These are phyloP conservation scores for Aspergillus sp. DNA, from an alignment of 2,329 filamentous ascomycete genomes.

Conservation along the genomic window DNA sequence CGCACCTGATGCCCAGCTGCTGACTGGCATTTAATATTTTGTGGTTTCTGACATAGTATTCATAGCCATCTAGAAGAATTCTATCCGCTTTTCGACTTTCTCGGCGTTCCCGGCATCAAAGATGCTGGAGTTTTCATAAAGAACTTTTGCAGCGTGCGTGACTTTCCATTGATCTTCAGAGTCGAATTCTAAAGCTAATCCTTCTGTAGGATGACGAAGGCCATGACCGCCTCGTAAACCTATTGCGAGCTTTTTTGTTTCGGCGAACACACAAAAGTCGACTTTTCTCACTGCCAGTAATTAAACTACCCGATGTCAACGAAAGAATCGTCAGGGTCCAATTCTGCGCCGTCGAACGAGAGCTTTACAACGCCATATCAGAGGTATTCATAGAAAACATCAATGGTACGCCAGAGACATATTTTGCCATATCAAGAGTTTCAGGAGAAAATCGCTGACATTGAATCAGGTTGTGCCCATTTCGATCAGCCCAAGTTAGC, in stretches of 20 bases:
- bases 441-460: constrained; percentile 34
- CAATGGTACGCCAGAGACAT: constrained; percentile 21
- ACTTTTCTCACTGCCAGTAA: constrained; percentile 56
- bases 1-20: background rate
- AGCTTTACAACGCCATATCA: constrained; percentile 57
- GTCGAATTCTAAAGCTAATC: background rate
- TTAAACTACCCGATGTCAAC: constrained; percentile 55
- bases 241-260: constrained; percentile 51
- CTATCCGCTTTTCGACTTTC: constrained; percentile 43
- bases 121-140: constrained; percentile 27
- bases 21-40: background rate
- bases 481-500: constrained; percentile 11
- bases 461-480: background rate
- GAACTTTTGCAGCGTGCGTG: constrained; percentile 28
- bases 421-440: background rate
- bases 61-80: constrained; percentile 38
- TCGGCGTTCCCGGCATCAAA: constrained; percentile 33
- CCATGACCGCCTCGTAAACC: constrained; percentile 28
- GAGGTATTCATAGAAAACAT: constrained; percentile 40
- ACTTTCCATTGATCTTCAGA: background rate
- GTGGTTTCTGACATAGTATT: background rate
- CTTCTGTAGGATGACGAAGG: constrained; percentile 12
- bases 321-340: constrained; percentile 47
- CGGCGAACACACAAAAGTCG: constrained; percentile 57
- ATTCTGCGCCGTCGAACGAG: constrained; percentile 56